A percentile compares a stretch with the other conserved stretches of the same genome.
These are phyloP conservation scores for Ulota crispa DNA, from an alignment of 225 moss, liverwort and hornwort species.

Conservation along the genomic window DNA sequence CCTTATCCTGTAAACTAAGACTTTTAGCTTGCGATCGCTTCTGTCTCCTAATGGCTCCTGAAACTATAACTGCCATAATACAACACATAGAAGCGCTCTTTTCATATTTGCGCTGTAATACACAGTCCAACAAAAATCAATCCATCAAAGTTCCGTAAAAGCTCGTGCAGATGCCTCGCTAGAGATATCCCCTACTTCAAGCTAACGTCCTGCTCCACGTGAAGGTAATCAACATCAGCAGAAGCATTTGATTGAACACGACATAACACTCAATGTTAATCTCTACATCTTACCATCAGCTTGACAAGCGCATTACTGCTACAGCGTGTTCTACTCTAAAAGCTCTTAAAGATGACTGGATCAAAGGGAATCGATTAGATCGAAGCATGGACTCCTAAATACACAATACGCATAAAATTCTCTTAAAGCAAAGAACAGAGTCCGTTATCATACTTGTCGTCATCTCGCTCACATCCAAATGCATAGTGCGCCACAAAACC, in stretches of 20 bases:
- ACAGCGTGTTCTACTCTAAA: slow-evolving; percentile 41
- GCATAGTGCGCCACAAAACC: neutral
- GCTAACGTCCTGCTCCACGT: neutral
- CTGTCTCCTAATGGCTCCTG: slow-evolving; percentile 56
- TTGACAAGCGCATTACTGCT: slow-evolving; percentile 43
- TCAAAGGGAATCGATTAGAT: neutral
- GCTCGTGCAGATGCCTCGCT: neutral
- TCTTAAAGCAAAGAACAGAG: neutral
- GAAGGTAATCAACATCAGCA: neutral
- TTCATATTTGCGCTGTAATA: neutral
- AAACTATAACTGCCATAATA: slow-evolving; percentile 21
- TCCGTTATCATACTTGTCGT: neutral
- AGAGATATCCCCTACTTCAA: neutral
- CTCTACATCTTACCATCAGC: slow-evolving; percentile 35
- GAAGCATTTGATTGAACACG: neutral
- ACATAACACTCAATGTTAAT: neutral
- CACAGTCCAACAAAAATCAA: neutral
- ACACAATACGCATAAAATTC: neutral
- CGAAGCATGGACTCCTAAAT: neutral
- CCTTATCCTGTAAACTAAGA: slow-evolving; percentile 72
- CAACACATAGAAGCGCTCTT: neutral
- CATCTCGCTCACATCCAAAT: neutral
- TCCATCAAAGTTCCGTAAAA: neutral
- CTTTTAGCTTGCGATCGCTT: slow-evolving; percentile 74
- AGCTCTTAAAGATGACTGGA: slow-evolving; percentile 59